Conservation (phyloP, 306 rosid genomes). For the Prosopis cineraria region DNA sequence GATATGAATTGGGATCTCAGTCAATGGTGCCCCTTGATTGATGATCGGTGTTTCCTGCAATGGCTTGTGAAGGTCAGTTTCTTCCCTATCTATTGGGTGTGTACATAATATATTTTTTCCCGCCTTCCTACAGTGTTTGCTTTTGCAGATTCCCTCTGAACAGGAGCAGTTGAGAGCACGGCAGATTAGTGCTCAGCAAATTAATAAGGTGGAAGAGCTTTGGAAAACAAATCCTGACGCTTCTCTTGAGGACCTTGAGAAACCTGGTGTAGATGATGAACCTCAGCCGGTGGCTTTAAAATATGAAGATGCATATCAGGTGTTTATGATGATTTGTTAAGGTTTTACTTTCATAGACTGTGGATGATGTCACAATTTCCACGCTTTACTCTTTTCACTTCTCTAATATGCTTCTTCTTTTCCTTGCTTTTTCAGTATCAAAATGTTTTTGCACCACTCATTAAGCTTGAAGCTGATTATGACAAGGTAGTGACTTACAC, state of each 20-base stretch:
- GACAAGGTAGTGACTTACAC: slow-evolving; percentile 65
- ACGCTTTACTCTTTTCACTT: slow-evolving; percentile 24
- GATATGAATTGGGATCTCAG: slow-evolving; percentile 99
- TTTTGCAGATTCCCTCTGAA: slow-evolving; percentile 91
- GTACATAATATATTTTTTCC: not conserved
- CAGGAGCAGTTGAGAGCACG: slow-evolving; percentile 99
- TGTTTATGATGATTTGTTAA: slow-evolving; percentile 35
- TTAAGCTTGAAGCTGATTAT: slow-evolving; percentile 99
- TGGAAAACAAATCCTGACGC: slow-evolving; percentile 99
- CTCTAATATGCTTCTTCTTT: slow-evolving; percentile 31
- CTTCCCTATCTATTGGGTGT: slow-evolving; percentile 13
- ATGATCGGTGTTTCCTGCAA: slow-evolving; percentile 98
- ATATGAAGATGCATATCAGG: slow-evolving; percentile 99
- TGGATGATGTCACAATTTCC: slow-evolving; percentile 17
- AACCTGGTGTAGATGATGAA: slow-evolving; percentile 99
- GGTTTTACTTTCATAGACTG: slow-evolving; percentile 6
- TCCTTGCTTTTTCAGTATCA: slow-evolving; percentile 71
- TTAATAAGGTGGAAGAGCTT: slow-evolving; percentile 95
- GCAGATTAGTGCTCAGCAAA: slow-evolving; percentile 99
- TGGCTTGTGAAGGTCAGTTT: slow-evolving; percentile 95
- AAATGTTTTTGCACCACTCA: slow-evolving; percentile 99
- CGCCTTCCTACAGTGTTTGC: slow-evolving; percentile 29
- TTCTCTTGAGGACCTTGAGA: slow-evolving; percentile 97
- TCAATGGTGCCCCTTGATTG: slow-evolving; percentile 99
- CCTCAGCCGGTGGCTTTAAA: slow-evolving; percentile 94